These are phyloP conservation scores for Pseudozyma tsukubaensis DNA, from an alignment of 1,284 basidiomycete genomes.

Conservation along the genomic window DNA sequence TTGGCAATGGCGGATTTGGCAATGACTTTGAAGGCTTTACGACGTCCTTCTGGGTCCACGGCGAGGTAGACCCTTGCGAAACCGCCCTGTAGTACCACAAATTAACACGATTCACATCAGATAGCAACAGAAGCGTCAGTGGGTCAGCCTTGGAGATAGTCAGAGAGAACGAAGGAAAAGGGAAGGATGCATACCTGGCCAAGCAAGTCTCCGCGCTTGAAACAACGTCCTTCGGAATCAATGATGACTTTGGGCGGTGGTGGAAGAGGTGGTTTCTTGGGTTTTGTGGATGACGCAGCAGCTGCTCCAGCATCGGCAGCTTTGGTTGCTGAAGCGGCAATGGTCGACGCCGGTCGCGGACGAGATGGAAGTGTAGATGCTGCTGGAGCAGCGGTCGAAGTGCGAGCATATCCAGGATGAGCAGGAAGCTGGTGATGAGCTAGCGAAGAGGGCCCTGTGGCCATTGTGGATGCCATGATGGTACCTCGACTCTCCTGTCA, in stretches of 20 bases:
- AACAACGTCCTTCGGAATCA: constrained; percentile 55
- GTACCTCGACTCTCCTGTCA: not conserved
- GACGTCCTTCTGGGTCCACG: constrained; percentile 59
- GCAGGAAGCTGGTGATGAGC: constrained; percentile 27
- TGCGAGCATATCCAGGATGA: constrained; percentile 36
- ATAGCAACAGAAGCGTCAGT: not conserved
- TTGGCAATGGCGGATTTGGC: constrained; percentile 68
- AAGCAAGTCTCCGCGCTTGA: constrained; percentile 57
- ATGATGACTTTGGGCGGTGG: constrained; percentile 62
- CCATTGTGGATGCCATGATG: constrained; percentile 40
- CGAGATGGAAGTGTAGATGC: constrained; percentile 27
- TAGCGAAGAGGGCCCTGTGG: constrained; percentile 27
- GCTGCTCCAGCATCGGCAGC: constrained; percentile 6
- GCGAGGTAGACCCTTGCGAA: constrained; percentile 68
- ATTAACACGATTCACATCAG: not conserved
- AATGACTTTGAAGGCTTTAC: constrained; percentile 71
- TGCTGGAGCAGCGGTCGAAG: constrained; percentile 18
- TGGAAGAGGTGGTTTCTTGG: constrained; percentile 61
- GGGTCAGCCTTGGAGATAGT: not conserved
- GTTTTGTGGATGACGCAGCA: constrained; percentile 17
- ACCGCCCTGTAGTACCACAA: constrained; percentile 62
- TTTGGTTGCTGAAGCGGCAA: constrained; percentile 18
- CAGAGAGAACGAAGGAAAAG: not conserved
- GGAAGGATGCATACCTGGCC: constrained; percentile 49
- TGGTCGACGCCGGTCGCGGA: constrained; percentile 28